A percentile compares a stretch with the other conserved stretches of the same genome.
Conservation (phyloP, 2,329 filamentous ascomycete species). For the Pestalotiopsis sp. region DNA sequence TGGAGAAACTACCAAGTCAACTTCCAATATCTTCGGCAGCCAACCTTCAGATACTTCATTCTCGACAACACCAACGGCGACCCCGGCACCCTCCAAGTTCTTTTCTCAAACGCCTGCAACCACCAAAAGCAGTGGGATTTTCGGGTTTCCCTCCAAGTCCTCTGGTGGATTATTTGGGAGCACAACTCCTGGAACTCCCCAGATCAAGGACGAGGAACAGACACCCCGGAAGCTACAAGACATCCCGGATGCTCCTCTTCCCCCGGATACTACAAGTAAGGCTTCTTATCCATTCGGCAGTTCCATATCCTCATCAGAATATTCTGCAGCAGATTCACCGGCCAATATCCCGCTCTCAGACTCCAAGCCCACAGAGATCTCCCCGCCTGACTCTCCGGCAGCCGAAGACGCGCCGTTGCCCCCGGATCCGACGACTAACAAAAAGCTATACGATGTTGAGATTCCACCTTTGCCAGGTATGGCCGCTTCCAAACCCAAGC, state of each 20-base stretch:
- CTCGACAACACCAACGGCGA: conserved; percentile 53
- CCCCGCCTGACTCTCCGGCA: conserved; percentile 21
- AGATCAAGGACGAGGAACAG: conserved; percentile 37
- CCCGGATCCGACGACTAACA: conserved; percentile 42
- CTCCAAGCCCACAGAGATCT: conserved; percentile 14
- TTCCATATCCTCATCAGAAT: conserved; percentile 53
- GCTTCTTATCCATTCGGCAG: conserved; percentile 49
- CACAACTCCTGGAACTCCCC: conserved; percentile 21
- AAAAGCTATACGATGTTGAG: conserved; percentile 28
- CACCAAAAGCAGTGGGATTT: conserved; percentile 27
- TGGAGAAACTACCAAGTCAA: conserved; percentile 43
- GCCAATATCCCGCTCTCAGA: conserved; percentile 31
- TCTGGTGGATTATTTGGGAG: conserved; percentile 22
- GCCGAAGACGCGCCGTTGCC: conserved; percentile 41
- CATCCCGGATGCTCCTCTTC: conserved; percentile 43
- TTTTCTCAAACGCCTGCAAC: conserved; percentile 39
- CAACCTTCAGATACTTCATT: conserved; percentile 22
- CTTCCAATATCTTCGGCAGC: conserved; percentile 28
- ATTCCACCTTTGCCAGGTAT: conserved; percentile 26
- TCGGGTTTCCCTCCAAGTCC: conserved; percentile 34
- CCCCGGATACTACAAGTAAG: conserved; percentile 59
- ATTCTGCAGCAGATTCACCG: conserved; percentile 35
- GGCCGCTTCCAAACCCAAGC: conserved; percentile 23
- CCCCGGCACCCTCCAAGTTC: conserved; percentile 50
- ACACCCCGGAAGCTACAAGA: conserved; percentile 30